Conservation (phyloP, 1,139 yeast species). For the Hansenula sp. region DNA sequence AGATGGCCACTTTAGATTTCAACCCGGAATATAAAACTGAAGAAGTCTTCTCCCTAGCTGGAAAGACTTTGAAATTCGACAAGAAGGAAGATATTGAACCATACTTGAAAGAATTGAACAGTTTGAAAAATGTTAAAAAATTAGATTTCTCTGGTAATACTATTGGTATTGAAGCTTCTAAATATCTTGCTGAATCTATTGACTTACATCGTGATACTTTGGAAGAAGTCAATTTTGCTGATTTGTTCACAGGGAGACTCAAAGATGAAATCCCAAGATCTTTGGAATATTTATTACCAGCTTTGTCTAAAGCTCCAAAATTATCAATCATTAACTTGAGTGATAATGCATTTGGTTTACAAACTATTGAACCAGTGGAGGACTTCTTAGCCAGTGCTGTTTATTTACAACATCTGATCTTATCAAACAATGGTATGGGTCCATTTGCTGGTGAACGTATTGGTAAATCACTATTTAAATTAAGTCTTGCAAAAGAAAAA, state of each 20-base stretch:
- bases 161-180: conserved; percentile 86
- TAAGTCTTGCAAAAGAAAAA: conserved; percentile 61
- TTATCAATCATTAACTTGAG: conserved; percentile 76
- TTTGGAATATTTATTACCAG: conserved; percentile 66
- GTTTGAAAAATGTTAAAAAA: conserved; percentile 42
- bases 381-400: conserved; percentile 70
- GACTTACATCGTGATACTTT: conserved; percentile 43
- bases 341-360: conserved; percentile 96
- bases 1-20: conserved; percentile 34
- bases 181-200: conserved; percentile 62
- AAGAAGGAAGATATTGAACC: conserved; percentile 69
- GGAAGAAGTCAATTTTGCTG: conserved; percentile 77
- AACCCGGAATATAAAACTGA: conserved; percentile 25
- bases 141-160: conserved; percentile 91
- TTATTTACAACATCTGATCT: conserved; percentile 77
- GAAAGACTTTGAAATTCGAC: conserved; percentile 76
- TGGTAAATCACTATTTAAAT: conserved; percentile 75
- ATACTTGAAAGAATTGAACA: conserved; percentile 49
- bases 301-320: conserved; percentile 63
- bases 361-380: conserved; percentile 88
- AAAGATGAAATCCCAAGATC: conserved; percentile 93
- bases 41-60: conserved; percentile 57
- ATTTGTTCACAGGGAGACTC: conserved; percentile 89
- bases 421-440: conserved; percentile 96
- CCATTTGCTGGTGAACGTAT: conserved; percentile 96